Conservation (phyloP, 2,329 filamentous ascomycete species). For the Colletotrichum liriopes region DNA sequence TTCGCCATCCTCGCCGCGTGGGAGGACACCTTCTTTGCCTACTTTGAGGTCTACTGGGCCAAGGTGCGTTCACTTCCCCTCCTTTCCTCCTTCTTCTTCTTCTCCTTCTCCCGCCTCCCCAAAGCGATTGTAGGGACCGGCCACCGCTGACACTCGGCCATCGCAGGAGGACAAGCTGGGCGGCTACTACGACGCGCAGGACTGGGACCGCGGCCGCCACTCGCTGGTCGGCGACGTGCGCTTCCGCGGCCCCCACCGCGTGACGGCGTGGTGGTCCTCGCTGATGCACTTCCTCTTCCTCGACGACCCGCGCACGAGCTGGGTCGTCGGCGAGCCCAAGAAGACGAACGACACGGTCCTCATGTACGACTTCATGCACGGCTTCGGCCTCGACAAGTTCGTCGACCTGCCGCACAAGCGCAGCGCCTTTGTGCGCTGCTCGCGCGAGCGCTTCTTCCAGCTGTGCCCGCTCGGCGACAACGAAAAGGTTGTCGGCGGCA, state of each 20-base stretch:
- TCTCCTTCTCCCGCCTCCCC: neutral
- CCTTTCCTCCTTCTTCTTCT: neutral
- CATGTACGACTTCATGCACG: slow-evolving; percentile 82
- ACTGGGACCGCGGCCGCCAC: slow-evolving; percentile 73
- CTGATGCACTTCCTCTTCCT: slow-evolving; percentile 76
- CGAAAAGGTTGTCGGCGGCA: slow-evolving; percentile 70
- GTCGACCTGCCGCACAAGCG: slow-evolving; percentile 82
- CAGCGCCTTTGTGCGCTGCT: slow-evolving; percentile 76
- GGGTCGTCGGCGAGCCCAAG: slow-evolving; percentile 79
- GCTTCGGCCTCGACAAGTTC: slow-evolving; percentile 80
- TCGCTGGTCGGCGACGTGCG: slow-evolving; percentile 72
- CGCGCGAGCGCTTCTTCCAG: slow-evolving; percentile 79
- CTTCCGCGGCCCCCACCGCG: slow-evolving; percentile 73
- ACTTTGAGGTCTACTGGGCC: slow-evolving; percentile 87
- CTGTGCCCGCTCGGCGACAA: slow-evolving; percentile 72
- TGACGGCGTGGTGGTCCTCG: slow-evolving; percentile 74
- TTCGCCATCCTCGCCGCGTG: slow-evolving; percentile 80
- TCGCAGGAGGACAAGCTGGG: slow-evolving; percentile 69
- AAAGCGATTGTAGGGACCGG: neutral
- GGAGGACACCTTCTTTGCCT: slow-evolving; percentile 80
- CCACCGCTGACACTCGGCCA: slow-evolving; percentile 23
- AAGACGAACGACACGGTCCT: slow-evolving; percentile 79
- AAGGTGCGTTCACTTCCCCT: slow-evolving; percentile 60
- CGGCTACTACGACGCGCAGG: slow-evolving; percentile 68
- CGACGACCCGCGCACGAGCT: slow-evolving; percentile 71